Base-by-base conservation (phyloP, 2,329 filamentous ascomycete species). In the Stenocarpella maydis region DNA sequence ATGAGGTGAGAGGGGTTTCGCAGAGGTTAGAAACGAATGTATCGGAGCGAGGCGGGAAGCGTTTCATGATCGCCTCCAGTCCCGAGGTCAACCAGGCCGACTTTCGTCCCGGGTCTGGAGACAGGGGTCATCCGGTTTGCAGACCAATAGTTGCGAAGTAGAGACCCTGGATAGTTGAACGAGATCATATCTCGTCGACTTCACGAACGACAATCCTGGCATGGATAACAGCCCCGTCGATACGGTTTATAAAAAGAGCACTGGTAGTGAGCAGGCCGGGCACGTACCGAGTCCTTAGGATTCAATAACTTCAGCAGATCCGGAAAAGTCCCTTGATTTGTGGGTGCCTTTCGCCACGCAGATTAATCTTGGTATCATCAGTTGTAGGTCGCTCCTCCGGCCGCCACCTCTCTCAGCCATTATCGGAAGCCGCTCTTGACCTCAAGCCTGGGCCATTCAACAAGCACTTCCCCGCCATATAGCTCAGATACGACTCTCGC, bases 401-500 rank as follows among this genome's bases (percentile, higher is more conserved):
- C 63, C 41, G 50, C 37, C 64, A 26, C 61, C 49, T 54, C 50
- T 5, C 24, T 50, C 12, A 43, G 37, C 24, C 39, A 39, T 53
- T 63, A 69, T 43, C 70, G 47, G 74, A 91, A 91, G 19, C 88
- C 87, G 67, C 82, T 81, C 80, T 88, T 88, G 50, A 90, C 88
- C 74, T 91, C 89, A 17, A 82, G 81, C 69, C 87, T 81, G n/a
- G 88, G 88, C 89, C 89, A 91, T 78, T 91, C 89, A 73, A 88
- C 90, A 72, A 88, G 76, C 49, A 90, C 84, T 75, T 91, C 89
- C 10, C 89, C 89, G 53, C 88, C 86, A 74, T 91, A 91, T 31
- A 91, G 86, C 74, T 88, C 86, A 26, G 88, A 86, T 54, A 87
- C 89, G 72, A 91, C 82, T 63, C 81, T 84, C 50, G 85, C 84